phyloP scores from a whole-genome alignment of 2,329 filamentous ascomycete genomes.

The Apiospora phragmitis region DNA sequence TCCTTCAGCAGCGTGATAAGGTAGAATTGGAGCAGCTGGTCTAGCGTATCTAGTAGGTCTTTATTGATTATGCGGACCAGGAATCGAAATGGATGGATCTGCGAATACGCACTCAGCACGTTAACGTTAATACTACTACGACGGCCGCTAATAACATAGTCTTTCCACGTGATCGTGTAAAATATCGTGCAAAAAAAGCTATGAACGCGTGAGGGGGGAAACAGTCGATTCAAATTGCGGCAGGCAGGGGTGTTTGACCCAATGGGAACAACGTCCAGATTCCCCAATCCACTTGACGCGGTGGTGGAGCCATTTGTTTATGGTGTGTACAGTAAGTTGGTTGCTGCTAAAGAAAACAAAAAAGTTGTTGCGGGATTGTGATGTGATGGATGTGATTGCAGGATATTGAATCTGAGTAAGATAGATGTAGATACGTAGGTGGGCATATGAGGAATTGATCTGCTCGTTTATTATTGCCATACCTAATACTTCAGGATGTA shows the following conservation, averaged over 20 bases:
- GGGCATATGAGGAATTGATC: not conserved
- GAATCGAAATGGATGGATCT: not conserved
- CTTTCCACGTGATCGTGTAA: conserved; percentile 5
- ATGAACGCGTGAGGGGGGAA: conserved; percentile 2
- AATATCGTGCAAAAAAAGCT: not conserved
- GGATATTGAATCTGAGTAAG: not conserved
- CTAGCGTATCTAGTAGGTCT: not conserved
- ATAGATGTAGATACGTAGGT: not conserved
- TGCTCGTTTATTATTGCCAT: not conserved
- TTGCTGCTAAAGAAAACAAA: not conserved
- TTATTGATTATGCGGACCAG: conserved; percentile 1
- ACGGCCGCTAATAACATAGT: not conserved
- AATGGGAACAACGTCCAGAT: not conserved
- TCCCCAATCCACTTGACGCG: not conserved
- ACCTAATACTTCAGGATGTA: no score
- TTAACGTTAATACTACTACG: not conserved
- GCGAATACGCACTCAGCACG: not conserved
- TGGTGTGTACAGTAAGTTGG: not conserved
- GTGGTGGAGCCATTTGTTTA: not conserved
- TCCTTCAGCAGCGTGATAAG: not conserved
- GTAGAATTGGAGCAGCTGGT: not conserved
- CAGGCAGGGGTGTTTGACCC: not conserved
- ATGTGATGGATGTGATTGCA: not conserved
- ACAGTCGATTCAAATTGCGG: not conserved
- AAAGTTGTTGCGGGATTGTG: not conserved